A percentile compares a stretch with the other conserved stretches of the same genome.
Evolutionary conservation across 2,329 filamentous ascomycete species (phyloP).

Genomic region (Fusarium gaditjirri): DNA sequence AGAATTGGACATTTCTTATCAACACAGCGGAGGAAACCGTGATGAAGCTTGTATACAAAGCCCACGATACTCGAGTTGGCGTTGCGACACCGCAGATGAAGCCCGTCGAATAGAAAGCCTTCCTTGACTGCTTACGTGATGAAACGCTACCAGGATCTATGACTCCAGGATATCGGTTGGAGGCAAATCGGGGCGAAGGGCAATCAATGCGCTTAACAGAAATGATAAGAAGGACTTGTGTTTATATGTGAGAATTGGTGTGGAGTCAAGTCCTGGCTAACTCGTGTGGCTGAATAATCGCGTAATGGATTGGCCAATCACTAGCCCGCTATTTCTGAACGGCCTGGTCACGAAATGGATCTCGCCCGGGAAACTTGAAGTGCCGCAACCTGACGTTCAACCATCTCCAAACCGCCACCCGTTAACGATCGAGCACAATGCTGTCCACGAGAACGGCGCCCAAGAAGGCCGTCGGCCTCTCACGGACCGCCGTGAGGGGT

Average conservation of each 20-base stretch:
- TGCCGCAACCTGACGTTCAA: constrained; percentile 50
- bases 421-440: constrained; percentile 53
- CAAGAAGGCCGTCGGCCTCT: constrained; percentile 52
- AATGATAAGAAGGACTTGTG: constrained; percentile 34
- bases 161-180: constrained; percentile 37
- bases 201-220: constrained; percentile 26
- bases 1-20: constrained; percentile 22
- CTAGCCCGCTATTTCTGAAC: constrained; percentile 50
- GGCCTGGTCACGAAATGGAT: constrained; percentile 44
- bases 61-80: constrained; percentile 10
- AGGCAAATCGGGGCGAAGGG: constrained; percentile 22
- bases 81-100: constrained; percentile 28
- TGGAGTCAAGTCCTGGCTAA: constrained; percentile 45
- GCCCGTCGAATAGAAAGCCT: constrained; percentile 28
- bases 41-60: constrained; percentile 13
- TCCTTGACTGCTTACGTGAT: constrained; percentile 29
- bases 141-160: constrained; percentile 33
- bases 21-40: background rate
- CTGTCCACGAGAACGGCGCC: constrained; percentile 58
- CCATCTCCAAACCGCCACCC: constrained; percentile 46
- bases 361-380: constrained; percentile 50
- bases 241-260: fast-evolving
- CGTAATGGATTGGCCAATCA: constrained; percentile 56
- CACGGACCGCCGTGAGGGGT: constrained; percentile 66
- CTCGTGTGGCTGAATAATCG: constrained; percentile 44